A percentile compares a stretch with the other conserved stretches of the same genome.
phyloP scores from a whole-genome alignment of 495 filamentous ascomycete genomes.

The Parathielavia appendiculata region DNA sequence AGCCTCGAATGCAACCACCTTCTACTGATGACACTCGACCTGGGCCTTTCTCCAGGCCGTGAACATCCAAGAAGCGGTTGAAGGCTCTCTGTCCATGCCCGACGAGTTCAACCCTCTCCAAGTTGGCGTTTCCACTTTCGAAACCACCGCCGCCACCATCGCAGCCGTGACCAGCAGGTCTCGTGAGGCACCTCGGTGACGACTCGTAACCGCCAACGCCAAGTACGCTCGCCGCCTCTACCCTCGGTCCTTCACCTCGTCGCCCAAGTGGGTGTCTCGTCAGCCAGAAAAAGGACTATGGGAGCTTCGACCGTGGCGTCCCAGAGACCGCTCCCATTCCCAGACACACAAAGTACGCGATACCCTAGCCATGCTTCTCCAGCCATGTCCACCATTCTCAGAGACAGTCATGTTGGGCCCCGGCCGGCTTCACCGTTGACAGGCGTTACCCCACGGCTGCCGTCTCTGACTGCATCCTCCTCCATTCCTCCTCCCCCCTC shows the following conservation, averaged over 20 bases:
- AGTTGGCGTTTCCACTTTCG: too few relatives aligned
- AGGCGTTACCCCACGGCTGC: slow-evolving; percentile 7
- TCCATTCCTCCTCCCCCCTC: slow-evolving; percentile 35
- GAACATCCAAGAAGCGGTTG: background rate
- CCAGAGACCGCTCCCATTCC: slow-evolving; percentile 54
- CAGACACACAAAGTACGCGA: slow-evolving; percentile 44
- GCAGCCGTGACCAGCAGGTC: background rate
- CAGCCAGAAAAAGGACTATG: slow-evolving; percentile 5
- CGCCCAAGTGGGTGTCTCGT: slow-evolving; percentile 3
- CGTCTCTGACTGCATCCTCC: slow-evolving; percentile 4
- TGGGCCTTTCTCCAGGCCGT: background rate
- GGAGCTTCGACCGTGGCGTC: slow-evolving; percentile 31
- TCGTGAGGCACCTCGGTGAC: too few relatives aligned
- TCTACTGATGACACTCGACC: background rate
- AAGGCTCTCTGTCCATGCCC: background rate
- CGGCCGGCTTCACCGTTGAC: slow-evolving; percentile 11
- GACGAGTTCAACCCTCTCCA: too few relatives aligned
- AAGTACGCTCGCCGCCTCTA: background rate
- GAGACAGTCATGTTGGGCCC: slow-evolving; percentile 12
- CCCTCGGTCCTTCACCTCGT: background rate
- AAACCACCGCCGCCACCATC: background rate
- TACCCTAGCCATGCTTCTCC: slow-evolving; percentile 28
- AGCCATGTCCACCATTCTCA: slow-evolving; percentile 17
- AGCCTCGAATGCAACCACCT: background rate
- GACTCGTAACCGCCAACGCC: too few relatives aligned